These are phyloP conservation scores for Echium plantagineum DNA, from an alignment of 257 asterid genomes.

Conservation along the genomic window DNA sequence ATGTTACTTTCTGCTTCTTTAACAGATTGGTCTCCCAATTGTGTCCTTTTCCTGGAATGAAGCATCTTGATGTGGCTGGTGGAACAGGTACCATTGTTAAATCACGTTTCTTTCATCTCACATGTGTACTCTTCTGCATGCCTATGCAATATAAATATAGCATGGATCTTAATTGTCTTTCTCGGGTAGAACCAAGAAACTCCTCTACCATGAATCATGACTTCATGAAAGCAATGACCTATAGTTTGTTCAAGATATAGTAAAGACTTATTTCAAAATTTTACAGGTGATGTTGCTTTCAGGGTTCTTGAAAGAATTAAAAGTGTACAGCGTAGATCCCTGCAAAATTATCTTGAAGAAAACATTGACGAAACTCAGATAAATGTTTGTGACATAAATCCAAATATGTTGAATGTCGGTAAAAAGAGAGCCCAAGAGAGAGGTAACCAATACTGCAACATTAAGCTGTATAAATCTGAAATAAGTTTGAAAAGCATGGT, in stretches of 20 bases:
- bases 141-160: no score
- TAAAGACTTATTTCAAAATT: constrained; percentile 21
- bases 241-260: constrained; percentile 5
- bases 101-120: not conserved
- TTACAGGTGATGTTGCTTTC: constrained; percentile 94
- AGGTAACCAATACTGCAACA: constrained; percentile 29
- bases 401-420: constrained; percentile 79
- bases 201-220: no score
- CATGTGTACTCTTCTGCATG: not conserved
- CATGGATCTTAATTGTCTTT: no score
- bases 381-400: constrained; percentile 79
- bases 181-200: no score
- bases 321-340: constrained; percentile 40
- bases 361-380: constrained; percentile 59
- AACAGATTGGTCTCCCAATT: constrained; percentile 68
- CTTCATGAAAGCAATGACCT: no score
- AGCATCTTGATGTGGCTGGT: constrained; percentile 98
- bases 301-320: constrained; percentile 62
- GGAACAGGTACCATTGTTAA: constrained; percentile 58
- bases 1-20: not conserved
- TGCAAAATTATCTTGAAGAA: constrained; percentile 51
- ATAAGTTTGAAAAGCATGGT: not conserved
- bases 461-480: not conserved
- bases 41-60: constrained; percentile 94
- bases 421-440: constrained; percentile 71